Conservation (phyloP, 345 rosid species). For the Heritiera littoralis region DNA sequence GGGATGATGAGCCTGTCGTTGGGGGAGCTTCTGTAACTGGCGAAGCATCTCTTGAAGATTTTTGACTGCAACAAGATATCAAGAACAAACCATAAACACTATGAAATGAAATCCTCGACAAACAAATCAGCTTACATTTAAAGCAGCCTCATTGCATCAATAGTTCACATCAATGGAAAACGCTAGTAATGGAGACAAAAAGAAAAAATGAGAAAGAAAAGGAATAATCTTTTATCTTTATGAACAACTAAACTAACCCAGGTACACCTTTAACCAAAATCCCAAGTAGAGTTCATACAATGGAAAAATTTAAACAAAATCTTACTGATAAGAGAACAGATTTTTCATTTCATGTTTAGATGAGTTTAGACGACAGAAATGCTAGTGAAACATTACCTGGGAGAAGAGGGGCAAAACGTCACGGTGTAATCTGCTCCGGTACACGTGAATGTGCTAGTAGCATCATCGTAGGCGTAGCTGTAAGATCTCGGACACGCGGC, state of each 20-base stretch:
- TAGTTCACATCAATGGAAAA: not conserved
- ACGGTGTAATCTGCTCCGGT: constrained; percentile 83
- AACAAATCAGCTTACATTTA: not conserved
- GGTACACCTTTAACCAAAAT: not conserved
- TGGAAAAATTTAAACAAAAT: not conserved
- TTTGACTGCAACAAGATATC: constrained; percentile 55
- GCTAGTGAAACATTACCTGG: constrained; percentile 48
- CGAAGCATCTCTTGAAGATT: constrained; percentile 65
- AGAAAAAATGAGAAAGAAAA: not conserved
- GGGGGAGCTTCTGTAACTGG: constrained; percentile 43
- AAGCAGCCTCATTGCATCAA: not conserved
- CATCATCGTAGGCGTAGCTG: constrained; percentile 93
- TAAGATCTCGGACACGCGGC: constrained; percentile 90
- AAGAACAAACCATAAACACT: not conserved
- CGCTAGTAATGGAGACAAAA: not conserved
- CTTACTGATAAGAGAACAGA: not conserved
- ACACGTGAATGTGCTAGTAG: constrained; percentile 91
- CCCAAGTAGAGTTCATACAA: not conserved
- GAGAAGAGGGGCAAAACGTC: constrained; percentile 92
- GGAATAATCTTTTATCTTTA: not conserved
- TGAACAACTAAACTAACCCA: not conserved
- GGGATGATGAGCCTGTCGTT: constrained; percentile 32
- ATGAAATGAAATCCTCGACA: not conserved
- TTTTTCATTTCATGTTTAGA: not conserved
- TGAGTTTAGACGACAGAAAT: not conserved